A percentile compares a stretch with the other conserved stretches of the same genome.
Evolutionary conservation across 208 protist species (phyloP).

Genomic region (Trypanosomatidae sp.): DNA sequence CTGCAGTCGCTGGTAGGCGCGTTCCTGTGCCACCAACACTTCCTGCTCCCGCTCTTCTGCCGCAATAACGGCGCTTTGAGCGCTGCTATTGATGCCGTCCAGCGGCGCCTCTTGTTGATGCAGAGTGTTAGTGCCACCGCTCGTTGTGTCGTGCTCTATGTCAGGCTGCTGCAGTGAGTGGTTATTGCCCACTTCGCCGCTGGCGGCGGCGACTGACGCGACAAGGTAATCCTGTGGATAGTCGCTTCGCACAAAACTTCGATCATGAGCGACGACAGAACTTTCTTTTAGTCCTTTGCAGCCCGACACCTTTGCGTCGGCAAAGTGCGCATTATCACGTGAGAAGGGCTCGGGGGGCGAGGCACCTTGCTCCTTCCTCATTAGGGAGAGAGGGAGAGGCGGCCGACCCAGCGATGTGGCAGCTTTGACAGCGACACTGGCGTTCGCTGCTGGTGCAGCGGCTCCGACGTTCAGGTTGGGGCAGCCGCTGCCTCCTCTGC

Average conservation of each 20-base stretch:
- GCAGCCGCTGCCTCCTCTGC: neutral
- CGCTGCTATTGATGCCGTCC: neutral
- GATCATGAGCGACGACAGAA: slow-evolving; percentile 5
- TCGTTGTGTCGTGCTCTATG: neutral
- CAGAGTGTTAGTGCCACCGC: neutral
- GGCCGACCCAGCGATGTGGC: slow-evolving; percentile 5
- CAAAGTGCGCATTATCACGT: neutral
- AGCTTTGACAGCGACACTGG: neutral
- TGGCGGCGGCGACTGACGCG: neutral
- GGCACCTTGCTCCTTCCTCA: neutral
- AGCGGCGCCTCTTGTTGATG: neutral
- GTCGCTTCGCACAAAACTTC: slow-evolving; percentile 43
- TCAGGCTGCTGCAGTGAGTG: neutral
- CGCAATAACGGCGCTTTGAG: neutral
- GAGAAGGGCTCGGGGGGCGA: neutral
- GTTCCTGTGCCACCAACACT: slow-evolving; percentile 15
- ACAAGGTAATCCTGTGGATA: slow-evolving; percentile 30
- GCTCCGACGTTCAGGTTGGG: neutral
- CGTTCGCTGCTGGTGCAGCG: neutral
- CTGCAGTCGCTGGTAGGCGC: slow-evolving; percentile 20
- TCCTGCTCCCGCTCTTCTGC: slow-evolving; percentile 24
- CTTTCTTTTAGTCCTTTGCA: neutral
- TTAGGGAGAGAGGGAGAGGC: slow-evolving; percentile 8
- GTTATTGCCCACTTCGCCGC: neutral
- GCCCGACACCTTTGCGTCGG: neutral